Base-by-base conservation (phyloP, 2,329 filamentous ascomycete genomes). In the Escovopsis sp. region DNA sequence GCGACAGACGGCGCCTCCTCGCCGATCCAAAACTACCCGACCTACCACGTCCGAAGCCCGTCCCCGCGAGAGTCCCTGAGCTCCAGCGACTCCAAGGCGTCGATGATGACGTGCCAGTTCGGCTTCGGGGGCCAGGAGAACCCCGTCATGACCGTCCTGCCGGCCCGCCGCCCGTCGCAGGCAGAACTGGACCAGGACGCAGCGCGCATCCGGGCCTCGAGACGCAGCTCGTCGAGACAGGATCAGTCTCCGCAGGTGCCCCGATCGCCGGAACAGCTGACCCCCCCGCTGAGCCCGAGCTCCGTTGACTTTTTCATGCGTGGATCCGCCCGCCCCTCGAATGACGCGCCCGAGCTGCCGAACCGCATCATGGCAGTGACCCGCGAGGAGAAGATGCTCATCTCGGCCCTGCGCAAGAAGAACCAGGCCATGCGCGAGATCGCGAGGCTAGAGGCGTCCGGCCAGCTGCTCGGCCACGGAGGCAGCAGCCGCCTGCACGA, bases 361-460 rank as follows among this genome's bases (percentile, higher is more conserved):
- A 53, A 54, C 19, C 62, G 69, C 2, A 56, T 72, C 36, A 72
- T 74, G 63, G 66, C 68, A 1, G 68, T 75, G 14, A 73, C 69
- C 0, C 61, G 58, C 4, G 68, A 73, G 41, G 70, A 75, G 40
- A 67, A 74, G 49, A 65, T 72, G 60, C 56, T 75, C 1, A 55
- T 75, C 4, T 64, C 70, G 2, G 70, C 70, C 3, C 57, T 75
- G 29, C 61, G 70, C 8, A 61, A 66, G 43, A 72, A 71, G 55
- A 60, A 68, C n/a, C 63, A 68, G 3, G 56, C 57, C n/a, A 70
- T 71, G 63, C 63, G 66, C 2, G 42, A 60, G 41, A 61, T 58
- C 3, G 54, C 63, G 6, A 37, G 34, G 25, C n/a, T 35, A 18
- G 35, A 27, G 9, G 17, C 35, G 21, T 10, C 6, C 21, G 21